Evolutionary conservation across 2,329 filamentous ascomycete species (phyloP), one percentile per base, ranked within the genome.

Genomic region (Raffaelea arxii): DNA sequence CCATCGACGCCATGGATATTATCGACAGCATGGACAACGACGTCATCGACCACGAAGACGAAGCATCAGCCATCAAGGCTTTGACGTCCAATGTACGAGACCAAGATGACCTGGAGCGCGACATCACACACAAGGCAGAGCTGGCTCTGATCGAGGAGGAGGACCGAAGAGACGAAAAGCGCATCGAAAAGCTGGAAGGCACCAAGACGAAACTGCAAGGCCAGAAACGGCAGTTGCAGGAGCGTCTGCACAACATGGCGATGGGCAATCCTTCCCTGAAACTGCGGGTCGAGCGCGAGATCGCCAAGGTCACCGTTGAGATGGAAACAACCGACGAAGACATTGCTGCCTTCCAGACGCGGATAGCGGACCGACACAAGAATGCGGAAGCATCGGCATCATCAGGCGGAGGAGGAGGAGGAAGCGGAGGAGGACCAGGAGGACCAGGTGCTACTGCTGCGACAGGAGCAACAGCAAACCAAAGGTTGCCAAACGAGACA

Each of bases 41-140:
- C 22, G 3, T 16, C 10, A 18, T 32, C 6, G 35, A 41, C 24
- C 10, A 58, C 5, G 60, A 74, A 48, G 77, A 79, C 51, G 82
- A 86, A 57, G 74, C 75, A 37, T 70, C 72, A 44, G 74, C 76
- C 19, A 66, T 89, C 24, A 70, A 72, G 48, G 75, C 75, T 38
- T 66, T 89, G 36, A 80, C 83, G 4, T 76, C 80, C 44, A 74
- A 82, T 48, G 79, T 92, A 21, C 80, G 87, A 48, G 81, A 95
- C 57, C 91, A 97, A 62, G 83, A 90, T 66, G 90, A 96, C 49
- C 68, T 97, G 19, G 91, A 96, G 63, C 77, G 88, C 51, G 89
- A 95, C 58, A 94, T 97, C 52, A 77, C 77, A 1, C 61, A 72
- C 16, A 74, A 83, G 54, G 80, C 78, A 4, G 80, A 74, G 46